These are phyloP conservation scores for Acanthamoeba healyi DNA, from an alignment of 208 protist genomes.

Conservation along the genomic window DNA sequence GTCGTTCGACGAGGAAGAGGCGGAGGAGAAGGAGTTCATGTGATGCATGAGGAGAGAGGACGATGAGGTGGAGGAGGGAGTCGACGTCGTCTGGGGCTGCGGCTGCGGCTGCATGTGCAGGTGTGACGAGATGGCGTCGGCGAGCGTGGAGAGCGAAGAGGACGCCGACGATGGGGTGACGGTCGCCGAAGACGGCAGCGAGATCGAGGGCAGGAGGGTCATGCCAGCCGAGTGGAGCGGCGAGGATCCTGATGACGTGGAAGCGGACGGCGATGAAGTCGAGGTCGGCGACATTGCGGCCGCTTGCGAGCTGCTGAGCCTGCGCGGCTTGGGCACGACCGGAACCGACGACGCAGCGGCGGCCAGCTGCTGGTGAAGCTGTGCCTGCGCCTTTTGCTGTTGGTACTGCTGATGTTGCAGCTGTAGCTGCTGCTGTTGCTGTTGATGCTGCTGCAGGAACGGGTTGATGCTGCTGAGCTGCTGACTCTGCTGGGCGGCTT, in stretches of 20 bases:
- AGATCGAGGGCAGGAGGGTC: not conserved
- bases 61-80: not conserved
- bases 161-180: not conserved
- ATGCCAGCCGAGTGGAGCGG: not conserved
- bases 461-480: not conserved
- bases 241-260: not conserved
- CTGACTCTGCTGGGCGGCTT: constrained; percentile 21
- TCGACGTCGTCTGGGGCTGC: not conserved
- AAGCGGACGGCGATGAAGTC: not conserved
- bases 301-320: not conserved
- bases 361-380: not conserved
- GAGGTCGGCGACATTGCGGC: not conserved
- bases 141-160: not conserved
- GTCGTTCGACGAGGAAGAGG: too few relatives aligned
- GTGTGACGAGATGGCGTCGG: constrained; percentile 1
- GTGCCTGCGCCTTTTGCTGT: too few relatives aligned
- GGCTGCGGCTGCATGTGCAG: not conserved
- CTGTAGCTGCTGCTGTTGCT: not conserved
- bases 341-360: not conserved
- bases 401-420: not conserved
- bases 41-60: not conserved
- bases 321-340: constrained; percentile 10
- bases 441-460: not conserved
- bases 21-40: not conserved
- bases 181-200: not conserved